Percentiles rank a stretch among this genome's conserved stretches.
These are phyloP conservation scores for Wolfiporia cocos DNA, from an alignment of 1,284 basidiomycete genomes.

Conservation along the genomic window DNA sequence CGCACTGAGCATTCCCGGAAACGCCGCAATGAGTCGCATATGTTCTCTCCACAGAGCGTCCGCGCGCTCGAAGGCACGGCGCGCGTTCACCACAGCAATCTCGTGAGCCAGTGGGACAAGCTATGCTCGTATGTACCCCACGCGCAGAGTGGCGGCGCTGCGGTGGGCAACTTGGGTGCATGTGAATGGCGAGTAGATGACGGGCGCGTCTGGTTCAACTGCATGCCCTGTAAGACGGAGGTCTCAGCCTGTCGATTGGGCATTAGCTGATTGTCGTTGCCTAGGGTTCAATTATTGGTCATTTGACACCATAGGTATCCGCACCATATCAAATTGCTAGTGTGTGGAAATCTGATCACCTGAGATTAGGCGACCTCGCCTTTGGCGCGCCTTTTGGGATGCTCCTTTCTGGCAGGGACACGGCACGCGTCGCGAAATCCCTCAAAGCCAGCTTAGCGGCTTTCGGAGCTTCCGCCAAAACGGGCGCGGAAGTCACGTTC, in stretches of 20 bases:
- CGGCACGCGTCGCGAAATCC: slow-evolving; percentile 2
- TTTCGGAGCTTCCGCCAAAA: background rate
- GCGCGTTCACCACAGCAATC: slow-evolving; percentile 46
- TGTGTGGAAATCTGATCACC: background rate
- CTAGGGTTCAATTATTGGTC: slow-evolving; percentile 40
- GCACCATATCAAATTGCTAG: background rate
- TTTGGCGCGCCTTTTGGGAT: slow-evolving; percentile 25
- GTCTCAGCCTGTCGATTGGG: background rate
- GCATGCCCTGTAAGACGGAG: slow-evolving; percentile 44
- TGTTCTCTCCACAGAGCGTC: slow-evolving; percentile 77
- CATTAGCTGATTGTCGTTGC: slow-evolving; percentile 17
- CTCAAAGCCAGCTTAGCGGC: slow-evolving; percentile 2
- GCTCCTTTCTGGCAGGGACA: slow-evolving; percentile 18
- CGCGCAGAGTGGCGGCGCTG: slow-evolving; percentile 15
- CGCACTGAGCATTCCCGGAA: slow-evolving; percentile 78
- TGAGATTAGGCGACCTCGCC: slow-evolving; percentile 33
- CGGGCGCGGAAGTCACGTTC: background rate
- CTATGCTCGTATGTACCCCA: slow-evolving; percentile 34
- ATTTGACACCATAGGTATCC: slow-evolving; percentile 31
- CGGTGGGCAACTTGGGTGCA: slow-evolving; percentile 50
- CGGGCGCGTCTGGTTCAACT: slow-evolving; percentile 63
- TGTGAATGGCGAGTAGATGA: slow-evolving; percentile 49
- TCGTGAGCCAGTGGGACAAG: slow-evolving; percentile 69
- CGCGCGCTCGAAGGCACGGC: slow-evolving; percentile 73
- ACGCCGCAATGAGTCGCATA: slow-evolving; percentile 79